phyloP scores from a whole-genome alignment of 2,329 filamentous ascomycete genomes.

The Cladosporium sphaerospermum region DNA sequence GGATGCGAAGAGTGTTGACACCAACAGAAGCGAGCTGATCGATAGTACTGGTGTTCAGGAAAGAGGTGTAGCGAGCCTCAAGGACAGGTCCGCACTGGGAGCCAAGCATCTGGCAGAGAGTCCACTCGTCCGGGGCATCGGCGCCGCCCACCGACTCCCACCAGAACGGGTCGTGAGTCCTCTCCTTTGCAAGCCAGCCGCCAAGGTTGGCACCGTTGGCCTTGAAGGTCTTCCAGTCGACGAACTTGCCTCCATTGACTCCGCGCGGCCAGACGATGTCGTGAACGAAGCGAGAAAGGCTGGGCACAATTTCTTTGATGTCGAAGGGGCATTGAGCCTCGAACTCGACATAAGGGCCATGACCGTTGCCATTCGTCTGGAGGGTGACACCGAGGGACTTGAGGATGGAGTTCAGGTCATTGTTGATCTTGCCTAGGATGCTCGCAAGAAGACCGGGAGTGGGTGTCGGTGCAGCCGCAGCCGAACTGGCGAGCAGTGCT shows the following conservation, averaged over 20 bases:
- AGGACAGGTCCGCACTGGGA: conserved; percentile 15
- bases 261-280: conserved; percentile 6
- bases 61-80: conserved; percentile 15
- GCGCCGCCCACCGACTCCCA: conserved; percentile 21
- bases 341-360: neutral
- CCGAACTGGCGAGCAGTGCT: conserved; percentile 1
- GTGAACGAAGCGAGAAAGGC: neutral
- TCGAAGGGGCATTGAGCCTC: conserved; percentile 2
- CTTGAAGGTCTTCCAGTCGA: conserved; percentile 20
- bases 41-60: conserved; percentile 23
- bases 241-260: conserved; percentile 12
- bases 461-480: conserved; percentile 2
- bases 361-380: conserved; percentile 3
- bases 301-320: neutral
- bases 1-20: conserved; percentile 32
- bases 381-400: neutral
- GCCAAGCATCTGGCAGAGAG: conserved; percentile 28
- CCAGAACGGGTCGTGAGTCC: conserved; percentile 24
- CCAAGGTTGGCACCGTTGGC: conserved; percentile 26
- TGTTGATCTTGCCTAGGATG: neutral
- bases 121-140: conserved; percentile 31
- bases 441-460: conserved; percentile 1
- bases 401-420: conserved; percentile 1
- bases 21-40: conserved; percentile 29
- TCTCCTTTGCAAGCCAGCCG: conserved; percentile 32